Evolutionary conservation across 2,329 filamentous ascomycete genomes (phyloP).

Genomic region (Penicillium occitanis): DNA sequence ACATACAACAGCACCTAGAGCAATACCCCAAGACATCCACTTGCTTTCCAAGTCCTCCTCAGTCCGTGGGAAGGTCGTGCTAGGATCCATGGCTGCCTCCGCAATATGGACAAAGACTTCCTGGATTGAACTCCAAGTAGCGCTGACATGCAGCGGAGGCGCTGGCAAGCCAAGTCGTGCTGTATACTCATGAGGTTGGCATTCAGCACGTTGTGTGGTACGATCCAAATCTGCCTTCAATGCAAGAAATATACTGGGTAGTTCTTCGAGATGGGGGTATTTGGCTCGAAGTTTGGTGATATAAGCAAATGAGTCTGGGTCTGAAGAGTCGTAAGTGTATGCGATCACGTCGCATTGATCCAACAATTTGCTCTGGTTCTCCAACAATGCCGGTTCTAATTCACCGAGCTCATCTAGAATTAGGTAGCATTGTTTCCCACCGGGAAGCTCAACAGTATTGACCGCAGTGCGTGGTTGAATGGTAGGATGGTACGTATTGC

Average conservation of each 20-base stretch:
- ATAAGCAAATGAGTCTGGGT: constrained; percentile 92
- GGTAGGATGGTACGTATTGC: constrained; percentile 80
- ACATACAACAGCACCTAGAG: constrained; percentile 68
- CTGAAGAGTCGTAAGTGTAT: constrained; percentile 94
- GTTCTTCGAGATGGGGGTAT: constrained; percentile 79
- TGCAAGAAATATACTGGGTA: constrained; percentile 88
- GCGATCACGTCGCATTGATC: constrained; percentile 92
- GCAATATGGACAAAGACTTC: constrained; percentile 91
- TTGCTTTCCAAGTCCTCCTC: constrained; percentile 79
- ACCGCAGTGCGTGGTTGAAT: constrained; percentile 93
- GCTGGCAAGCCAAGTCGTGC: constrained; percentile 78
- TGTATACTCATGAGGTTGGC: constrained; percentile 91
- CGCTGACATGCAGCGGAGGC: constrained; percentile 86
- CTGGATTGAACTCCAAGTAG: constrained; percentile 89
- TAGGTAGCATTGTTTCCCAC: constrained; percentile 94
- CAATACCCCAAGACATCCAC: constrained; percentile 80
- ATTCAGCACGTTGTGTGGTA: constrained; percentile 88
- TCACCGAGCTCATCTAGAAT: constrained; percentile 95
- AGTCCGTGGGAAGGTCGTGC: constrained; percentile 81
- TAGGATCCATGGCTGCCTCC: constrained; percentile 87
- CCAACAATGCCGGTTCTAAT: constrained; percentile 89
- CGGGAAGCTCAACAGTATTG: constrained; percentile 92
- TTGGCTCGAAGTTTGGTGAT: constrained; percentile 77
- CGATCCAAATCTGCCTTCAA: constrained; percentile 95
- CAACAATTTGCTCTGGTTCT: constrained; percentile 79